These are phyloP conservation scores for Quercus cerris DNA, from an alignment of 306 rosid species.

Conservation along the genomic window DNA sequence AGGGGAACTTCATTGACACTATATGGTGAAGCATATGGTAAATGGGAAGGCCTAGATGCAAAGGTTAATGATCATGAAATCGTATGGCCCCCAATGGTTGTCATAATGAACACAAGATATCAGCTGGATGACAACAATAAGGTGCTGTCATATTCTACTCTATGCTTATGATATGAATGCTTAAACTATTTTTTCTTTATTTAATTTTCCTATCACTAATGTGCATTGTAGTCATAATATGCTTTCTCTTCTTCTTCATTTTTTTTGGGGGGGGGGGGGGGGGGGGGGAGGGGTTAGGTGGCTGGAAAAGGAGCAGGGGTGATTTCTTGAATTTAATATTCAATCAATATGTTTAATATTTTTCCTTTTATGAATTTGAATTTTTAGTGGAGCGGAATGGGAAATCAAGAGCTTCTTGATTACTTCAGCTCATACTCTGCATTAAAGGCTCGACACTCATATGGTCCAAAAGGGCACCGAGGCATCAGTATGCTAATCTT, in stretches of 20 bases:
- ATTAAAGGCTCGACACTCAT: conserved; percentile 44
- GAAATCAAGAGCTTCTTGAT: conserved; percentile 48
- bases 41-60: conserved; percentile 46
- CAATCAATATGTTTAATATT: too few species aligned
- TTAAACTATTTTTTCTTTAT: neutral
- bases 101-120: conserved; percentile 44
- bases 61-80: conserved; percentile 44
- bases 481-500: conserved; percentile 44
- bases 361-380: conserved; percentile 10
- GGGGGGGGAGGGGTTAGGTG: too few species aligned
- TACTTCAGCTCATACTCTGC: conserved; percentile 40
- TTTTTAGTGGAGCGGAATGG: conserved; percentile 55
- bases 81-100: conserved; percentile 67
- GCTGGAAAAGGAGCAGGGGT: too few species aligned
- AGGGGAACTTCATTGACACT: conserved; percentile 25
- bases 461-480: conserved; percentile 50
- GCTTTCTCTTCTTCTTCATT: neutral
- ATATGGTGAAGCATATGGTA: conserved; percentile 26
- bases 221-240: neutral
- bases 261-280: neutral
- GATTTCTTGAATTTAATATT: too few species aligned
- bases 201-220: neutral
- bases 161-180: neutral
- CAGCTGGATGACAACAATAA: conserved; percentile 34
- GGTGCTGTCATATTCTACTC: conserved; percentile 16